Conservation (phyloP, 805 yeast species). For the Cyberlindnera samutprakarnensis region DNA sequence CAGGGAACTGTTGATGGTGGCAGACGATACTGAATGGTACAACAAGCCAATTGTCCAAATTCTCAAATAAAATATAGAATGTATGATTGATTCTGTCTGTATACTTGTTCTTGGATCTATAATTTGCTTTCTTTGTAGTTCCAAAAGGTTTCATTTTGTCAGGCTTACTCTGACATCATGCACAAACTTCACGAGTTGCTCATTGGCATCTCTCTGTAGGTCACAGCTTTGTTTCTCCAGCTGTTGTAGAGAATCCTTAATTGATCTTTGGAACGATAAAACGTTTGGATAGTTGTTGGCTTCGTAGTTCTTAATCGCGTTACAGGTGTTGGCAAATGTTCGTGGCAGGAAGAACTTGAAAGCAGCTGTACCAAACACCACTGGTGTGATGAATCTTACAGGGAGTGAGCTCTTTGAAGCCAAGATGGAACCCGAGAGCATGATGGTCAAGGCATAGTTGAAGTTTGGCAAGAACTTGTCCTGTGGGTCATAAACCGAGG, state of each 20-base stretch:
- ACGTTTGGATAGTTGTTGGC: conserved; percentile 32
- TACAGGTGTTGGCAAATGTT: conserved; percentile 30
- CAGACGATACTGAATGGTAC: too few species aligned
- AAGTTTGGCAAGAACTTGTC: conserved; percentile 39
- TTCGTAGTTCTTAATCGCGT: conserved; percentile 24
- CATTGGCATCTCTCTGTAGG: conserved; percentile 7
- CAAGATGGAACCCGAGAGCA: conserved; percentile 50
- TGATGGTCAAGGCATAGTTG: conserved; percentile 45
- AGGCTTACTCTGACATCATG: conserved; percentile 17
- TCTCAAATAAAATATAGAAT: neutral
- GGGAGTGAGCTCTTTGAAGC: conserved; percentile 41
- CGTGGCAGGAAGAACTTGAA: conserved; percentile 43
- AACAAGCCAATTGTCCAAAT: too few species aligned
- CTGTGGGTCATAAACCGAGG: conserved; percentile 20
- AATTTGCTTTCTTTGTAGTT: neutral
- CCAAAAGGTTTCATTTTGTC: conserved; percentile 4
- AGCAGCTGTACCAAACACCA: conserved; percentile 38
- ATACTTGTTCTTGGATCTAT: neutral
- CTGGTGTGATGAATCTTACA: conserved; percentile 43
- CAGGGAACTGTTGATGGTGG: too few species aligned
- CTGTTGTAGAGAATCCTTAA: conserved; percentile 13
- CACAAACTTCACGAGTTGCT: conserved; percentile 12
- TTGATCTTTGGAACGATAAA: conserved; percentile 19
- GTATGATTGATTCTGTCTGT: too few species aligned
- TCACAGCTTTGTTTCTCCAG: conserved; percentile 10